A percentile compares a stretch with the other conserved stretches of the same genome.
These are phyloP conservation scores for Fomitopsis schrenkii DNA, from an alignment of 1,284 basidiomycete species.

Conservation along the genomic window DNA sequence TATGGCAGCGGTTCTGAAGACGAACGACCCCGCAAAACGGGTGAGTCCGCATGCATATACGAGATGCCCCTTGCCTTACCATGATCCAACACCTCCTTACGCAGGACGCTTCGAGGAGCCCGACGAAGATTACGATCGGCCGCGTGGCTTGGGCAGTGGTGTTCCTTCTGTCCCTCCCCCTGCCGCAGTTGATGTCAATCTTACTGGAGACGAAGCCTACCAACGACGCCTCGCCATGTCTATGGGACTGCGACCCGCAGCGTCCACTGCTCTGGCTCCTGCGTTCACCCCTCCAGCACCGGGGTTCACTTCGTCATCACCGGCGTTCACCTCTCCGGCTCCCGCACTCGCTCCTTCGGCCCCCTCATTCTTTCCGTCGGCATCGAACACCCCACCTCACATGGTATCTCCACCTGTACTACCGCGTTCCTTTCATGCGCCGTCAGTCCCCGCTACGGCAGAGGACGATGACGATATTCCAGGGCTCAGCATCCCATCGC, in stretches of 20 bases:
- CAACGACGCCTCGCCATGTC: constrained; percentile 52
- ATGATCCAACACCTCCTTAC: constrained; percentile 1
- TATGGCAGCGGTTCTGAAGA: constrained; percentile 61
- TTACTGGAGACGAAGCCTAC: constrained; percentile 60
- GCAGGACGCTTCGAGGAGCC: constrained; percentile 56
- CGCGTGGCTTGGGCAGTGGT: constrained; percentile 28
- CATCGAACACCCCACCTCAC: background rate
- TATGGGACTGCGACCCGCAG: constrained; percentile 18
- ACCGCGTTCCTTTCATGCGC: constrained; percentile 10
- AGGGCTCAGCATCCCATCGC: constrained; percentile 16
- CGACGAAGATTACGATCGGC: constrained; percentile 47
- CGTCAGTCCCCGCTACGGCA: constrained; percentile 11
- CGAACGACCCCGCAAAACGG: constrained; percentile 67
- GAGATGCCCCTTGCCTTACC: background rate
- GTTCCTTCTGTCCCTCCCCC: constrained; percentile 23
- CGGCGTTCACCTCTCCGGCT: constrained; percentile 1
- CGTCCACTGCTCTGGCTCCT: background rate
- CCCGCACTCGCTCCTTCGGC: constrained; percentile 5
- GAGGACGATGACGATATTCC: constrained; percentile 30
- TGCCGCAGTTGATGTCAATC: constrained; percentile 25
- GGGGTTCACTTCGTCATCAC: background rate
- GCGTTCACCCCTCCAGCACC: constrained; percentile 7
- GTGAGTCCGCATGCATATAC: constrained; percentile 34
- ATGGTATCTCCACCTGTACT: background rate
- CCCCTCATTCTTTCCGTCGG: background rate